Conservation (phyloP, 2,329 filamentous ascomycete genomes). For the Shiraia sp. region DNA sequence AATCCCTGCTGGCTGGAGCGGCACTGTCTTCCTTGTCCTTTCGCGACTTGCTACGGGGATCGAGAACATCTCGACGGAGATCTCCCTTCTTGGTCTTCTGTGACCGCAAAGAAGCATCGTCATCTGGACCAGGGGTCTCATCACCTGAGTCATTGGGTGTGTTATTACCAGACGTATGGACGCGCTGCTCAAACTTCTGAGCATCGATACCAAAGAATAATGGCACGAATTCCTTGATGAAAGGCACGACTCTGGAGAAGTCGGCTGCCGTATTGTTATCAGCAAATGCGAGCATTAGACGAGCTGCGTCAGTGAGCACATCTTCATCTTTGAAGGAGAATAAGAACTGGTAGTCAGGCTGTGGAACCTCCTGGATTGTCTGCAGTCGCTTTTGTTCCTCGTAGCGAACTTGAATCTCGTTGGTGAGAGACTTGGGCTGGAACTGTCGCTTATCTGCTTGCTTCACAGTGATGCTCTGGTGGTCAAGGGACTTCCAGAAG, state of each 20-base stretch:
- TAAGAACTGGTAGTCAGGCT: conserved; percentile 72
- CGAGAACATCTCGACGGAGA: conserved; percentile 84
- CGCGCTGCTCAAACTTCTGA: conserved; percentile 68
- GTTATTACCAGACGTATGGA: conserved; percentile 49
- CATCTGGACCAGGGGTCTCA: conserved; percentile 68
- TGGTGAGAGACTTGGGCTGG: conserved; percentile 84
- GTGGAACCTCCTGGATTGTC: conserved; percentile 61
- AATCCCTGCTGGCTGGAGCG: conserved; percentile 81
- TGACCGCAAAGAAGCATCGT: conserved; percentile 67
- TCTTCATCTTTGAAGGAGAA: conserved; percentile 67
- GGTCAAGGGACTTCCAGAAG: conserved; percentile 94
- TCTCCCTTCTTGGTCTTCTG: conserved; percentile 69
- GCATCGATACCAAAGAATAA: conserved; percentile 55
- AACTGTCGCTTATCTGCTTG: conserved; percentile 88
- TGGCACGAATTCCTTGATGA: conserved; percentile 55
- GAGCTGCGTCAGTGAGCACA: conserved; percentile 56
- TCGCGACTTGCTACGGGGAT: conserved; percentile 72
- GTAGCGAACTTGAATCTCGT: conserved; percentile 88
- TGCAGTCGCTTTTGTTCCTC: conserved; percentile 83
- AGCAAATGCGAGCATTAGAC: conserved; percentile 50
- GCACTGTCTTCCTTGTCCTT: conserved; percentile 78
- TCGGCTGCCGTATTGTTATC: conserved; percentile 50
- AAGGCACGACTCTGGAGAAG: conserved; percentile 49
- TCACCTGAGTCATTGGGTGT: conserved; percentile 56
- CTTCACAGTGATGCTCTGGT: conserved; percentile 91